phyloP scores from a whole-genome alignment of 768 basidiomycete genomes.

The Tephrocybe sp. region DNA sequence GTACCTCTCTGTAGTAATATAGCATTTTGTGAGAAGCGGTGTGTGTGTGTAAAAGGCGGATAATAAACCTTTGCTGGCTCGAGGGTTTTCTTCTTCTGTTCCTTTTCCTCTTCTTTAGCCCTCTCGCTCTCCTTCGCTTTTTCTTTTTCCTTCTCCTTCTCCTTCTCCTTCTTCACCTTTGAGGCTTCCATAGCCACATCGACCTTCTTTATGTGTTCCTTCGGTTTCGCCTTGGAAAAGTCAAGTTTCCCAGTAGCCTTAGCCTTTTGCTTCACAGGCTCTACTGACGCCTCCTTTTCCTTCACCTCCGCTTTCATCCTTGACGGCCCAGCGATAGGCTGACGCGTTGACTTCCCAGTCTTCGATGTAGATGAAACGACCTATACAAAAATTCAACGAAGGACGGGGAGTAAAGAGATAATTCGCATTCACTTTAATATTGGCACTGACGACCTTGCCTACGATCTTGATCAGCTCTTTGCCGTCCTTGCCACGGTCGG shows the following conservation, averaged over 20 bases:
- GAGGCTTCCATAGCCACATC: constrained; percentile 5
- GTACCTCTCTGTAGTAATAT: constrained; percentile 29
- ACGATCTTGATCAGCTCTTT: constrained; percentile 37
- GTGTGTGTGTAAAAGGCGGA: background rate
- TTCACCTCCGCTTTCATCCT: constrained; percentile 20
- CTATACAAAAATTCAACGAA: constrained; percentile 1
- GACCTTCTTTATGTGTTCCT: constrained; percentile 12
- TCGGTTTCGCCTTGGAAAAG: constrained; percentile 23
- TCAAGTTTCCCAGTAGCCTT: constrained; percentile 20
- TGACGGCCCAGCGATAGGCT: constrained; percentile 46
- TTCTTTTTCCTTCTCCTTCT: background rate
- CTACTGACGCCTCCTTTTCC: constrained; percentile 14
- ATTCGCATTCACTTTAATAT: constrained; percentile 53
- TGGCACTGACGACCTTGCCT: constrained; percentile 47
- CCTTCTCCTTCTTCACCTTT: constrained; percentile 5
- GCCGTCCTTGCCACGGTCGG: constrained; percentile 41
- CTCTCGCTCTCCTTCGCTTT: constrained; percentile 18
- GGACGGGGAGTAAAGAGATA: background rate
- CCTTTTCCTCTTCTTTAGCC: constrained; percentile 17
- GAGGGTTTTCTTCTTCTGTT: constrained; percentile 20
- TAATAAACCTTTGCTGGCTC: constrained; percentile 19
- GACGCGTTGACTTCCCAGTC: constrained; percentile 21
- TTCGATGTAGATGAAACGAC: constrained; percentile 8
- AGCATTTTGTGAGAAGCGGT: background rate
- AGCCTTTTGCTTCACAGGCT: constrained; percentile 18